phyloP scores from a whole-genome alignment of 1,139 yeast species.

The Blastobotrys elegans region DNA sequence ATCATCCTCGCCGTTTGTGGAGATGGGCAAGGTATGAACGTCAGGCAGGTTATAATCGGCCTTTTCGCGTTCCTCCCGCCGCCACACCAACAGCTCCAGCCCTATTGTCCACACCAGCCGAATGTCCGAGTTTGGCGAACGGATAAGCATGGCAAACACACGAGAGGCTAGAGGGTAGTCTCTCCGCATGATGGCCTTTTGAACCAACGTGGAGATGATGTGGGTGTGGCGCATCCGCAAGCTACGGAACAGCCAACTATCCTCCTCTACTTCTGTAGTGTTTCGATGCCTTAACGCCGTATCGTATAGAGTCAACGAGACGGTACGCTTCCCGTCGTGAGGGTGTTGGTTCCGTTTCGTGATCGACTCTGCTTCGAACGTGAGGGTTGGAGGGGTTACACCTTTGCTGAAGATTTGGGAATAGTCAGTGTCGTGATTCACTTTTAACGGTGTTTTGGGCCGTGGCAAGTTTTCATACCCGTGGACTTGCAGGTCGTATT shows the following conservation, averaged over 20 bases:
- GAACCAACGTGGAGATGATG: conserved; percentile 22
- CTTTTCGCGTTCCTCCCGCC: conserved; percentile 20
- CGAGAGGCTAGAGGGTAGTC: conserved; percentile 43
- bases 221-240: conserved; percentile 25
- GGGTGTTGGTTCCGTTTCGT: conserved; percentile 12
- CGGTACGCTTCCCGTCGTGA: conserved; percentile 1
- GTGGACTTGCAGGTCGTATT: conserved; percentile 12
- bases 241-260: conserved; percentile 14
- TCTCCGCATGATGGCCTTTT: conserved; percentile 33
- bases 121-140: conserved; percentile 41
- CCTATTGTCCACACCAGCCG: conserved; percentile 47
- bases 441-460: conserved; percentile 14
- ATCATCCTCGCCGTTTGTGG: conserved; percentile 21
- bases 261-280: conserved; percentile 8
- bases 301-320: conserved; percentile 8
- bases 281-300: conserved; percentile 4
- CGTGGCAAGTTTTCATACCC: conserved; percentile 20
- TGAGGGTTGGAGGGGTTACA: conserved; percentile 7
- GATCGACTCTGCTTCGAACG: conserved; percentile 9
- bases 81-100: conserved; percentile 34
- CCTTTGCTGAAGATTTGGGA: conserved; percentile 9
- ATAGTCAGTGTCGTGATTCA: conserved; percentile 14
- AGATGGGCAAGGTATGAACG: conserved; percentile 19
- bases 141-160: conserved; percentile 39
- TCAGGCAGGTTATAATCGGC: conserved; percentile 13